phyloP scores from a whole-genome alignment of 495 filamentous ascomycete species.

The Xylaria telfairii region DNA sequence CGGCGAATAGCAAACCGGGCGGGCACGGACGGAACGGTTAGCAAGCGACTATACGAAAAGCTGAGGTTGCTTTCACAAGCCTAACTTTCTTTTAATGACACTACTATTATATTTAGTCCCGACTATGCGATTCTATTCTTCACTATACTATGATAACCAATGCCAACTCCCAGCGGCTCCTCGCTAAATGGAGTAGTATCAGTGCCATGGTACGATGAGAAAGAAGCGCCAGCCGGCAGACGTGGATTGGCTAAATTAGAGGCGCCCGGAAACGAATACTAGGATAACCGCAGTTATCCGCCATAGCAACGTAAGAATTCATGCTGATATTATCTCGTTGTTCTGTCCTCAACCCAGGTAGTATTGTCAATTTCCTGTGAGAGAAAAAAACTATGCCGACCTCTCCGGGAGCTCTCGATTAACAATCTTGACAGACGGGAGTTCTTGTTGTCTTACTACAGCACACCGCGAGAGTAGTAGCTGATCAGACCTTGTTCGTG shows the following conservation, averaged over 20 bases:
- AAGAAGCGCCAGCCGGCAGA: background rate
- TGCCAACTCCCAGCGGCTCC: background rate
- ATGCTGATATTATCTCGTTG: background rate
- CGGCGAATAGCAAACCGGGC: background rate
- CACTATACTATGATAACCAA: background rate
- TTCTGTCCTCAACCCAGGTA: background rate
- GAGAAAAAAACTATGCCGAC: background rate
- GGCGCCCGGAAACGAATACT: background rate
- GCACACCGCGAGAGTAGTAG: background rate
- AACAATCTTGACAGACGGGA: background rate
- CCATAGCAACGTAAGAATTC: background rate
- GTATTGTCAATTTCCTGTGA: background rate
- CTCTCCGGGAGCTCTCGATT: background rate
- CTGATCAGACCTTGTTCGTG: background rate
- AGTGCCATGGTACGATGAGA: background rate
- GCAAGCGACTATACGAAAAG: too few species aligned
- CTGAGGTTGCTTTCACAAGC: background rate
- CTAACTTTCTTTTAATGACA: background rate
- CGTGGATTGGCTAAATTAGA: constrained; percentile 1
- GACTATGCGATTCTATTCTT: background rate
- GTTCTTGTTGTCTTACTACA: constrained; percentile 12
- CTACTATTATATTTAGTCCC: background rate
- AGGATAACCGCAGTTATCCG: background rate
- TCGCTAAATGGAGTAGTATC: background rate
- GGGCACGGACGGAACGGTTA: background rate